Evolutionary conservation across 106 monocot species (phyloP), one percentile per base, ranked within the genome.

Genomic region (Agapanthus africanus): DNA sequence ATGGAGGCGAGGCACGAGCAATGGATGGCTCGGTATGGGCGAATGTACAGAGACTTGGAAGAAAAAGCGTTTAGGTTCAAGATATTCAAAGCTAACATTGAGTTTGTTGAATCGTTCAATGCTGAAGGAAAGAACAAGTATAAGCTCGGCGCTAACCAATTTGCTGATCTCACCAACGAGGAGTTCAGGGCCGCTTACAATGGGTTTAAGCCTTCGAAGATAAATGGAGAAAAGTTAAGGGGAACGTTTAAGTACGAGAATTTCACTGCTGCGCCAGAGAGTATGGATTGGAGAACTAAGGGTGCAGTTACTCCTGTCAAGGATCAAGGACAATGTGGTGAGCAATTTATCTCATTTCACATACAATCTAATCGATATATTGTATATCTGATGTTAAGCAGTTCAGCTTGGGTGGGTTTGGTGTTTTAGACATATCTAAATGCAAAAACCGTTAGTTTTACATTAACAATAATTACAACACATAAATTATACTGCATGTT

Each of bases 1-100:
- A 11, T 40, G 3, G 16, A 14, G 40, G 38, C 37, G 23, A 36
- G 66, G 38, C 39, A 66, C 59, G 67, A 68, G 67, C 42, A 61
- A 59, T 79, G 78, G 78, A 79, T 79, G 72, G 66, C 34, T 21
- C 51, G 37, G n/a, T 37, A 73, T 40, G 73, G 73, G 4, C 72
- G 67, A 7, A 66, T 38, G 18, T 79, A 79, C 59, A 60, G 40
- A 14, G 73, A 79, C 44, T 72, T 23, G 7, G 73, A 54, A 1
- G 78, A 79, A 66, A 79, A 73, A 59, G 67, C 13, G 6, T 47
- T 15, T 19, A 13, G 46, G 19, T 47, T 47, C 46, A 47, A 47
- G 16, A 47, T 47, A 47, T 47, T 47, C 46, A 47, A 47, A 19
- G 46, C 13, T 47, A 47, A 47, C 19, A 13, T 47, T 5, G 66